Evolutionary conservation across 345 rosid species (phyloP), one percentile per base, ranked within the genome.

Genomic region (Dovyalis caffra): DNA sequence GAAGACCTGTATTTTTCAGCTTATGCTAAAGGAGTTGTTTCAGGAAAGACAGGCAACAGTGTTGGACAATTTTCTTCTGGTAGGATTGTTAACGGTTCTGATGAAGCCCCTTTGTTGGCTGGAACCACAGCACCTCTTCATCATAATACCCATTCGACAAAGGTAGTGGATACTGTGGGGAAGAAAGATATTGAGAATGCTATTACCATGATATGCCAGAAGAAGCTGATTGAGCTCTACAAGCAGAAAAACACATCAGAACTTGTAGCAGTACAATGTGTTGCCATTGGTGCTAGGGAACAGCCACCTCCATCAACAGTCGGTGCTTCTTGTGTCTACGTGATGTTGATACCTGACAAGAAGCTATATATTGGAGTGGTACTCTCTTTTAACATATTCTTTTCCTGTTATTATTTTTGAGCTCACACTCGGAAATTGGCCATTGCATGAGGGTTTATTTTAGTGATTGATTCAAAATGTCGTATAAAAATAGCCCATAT

Each of bases 241-340:
- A 80, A 79, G 77, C 77, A 67, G 81, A 81, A 79, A 78, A 67
- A 78, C 68, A 45, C 63, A 26, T 33, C 79, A 16, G 87, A 82
- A 57, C 68, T 83, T 38, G 76, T 72, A 74, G 79, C 76, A 1
- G 73, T 90, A 18, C 82, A 84, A 12, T 92, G 81, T 83, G 82
- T 89, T 64, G 60, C 83, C 4, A 82, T 95, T 68, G 93, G 89
- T 72, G 89, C 87, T 34, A 84, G 92, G 82, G 93, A 95, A 79
- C 93, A 84, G 77, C 99, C 99, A 11, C 98, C 98, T 79, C 99
- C 99, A 53, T 91, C 98, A n/a, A 82, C 91, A 38, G 83, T 93
- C 18, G 94, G 97, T 64, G 83, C 90, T 81, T 95, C 99, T 25
- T 86, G 94, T 7, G 97, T 93, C 69, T 95, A 95, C 74, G 86